Evolutionary conservation across 176 grass and related monocot species (phyloP), one percentile per base, ranked within the genome.

Genomic region (Rhynchospora breviuscula): DNA sequence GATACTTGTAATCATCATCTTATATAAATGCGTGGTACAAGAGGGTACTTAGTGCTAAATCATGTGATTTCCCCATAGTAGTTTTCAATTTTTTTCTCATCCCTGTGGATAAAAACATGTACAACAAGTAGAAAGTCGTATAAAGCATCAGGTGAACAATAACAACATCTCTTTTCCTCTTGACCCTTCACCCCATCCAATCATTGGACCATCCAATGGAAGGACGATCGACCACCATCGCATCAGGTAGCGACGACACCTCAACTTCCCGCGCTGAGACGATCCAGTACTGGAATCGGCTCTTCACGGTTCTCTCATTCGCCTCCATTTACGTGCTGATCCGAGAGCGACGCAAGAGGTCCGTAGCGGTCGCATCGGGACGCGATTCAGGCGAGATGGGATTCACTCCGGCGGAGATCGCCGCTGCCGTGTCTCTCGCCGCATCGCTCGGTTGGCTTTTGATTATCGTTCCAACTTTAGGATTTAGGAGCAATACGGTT

Each of bases 241-340:
- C 48, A 76, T 52, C 72, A 54, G 21, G 26, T 29, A 25, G 79
- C 79, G 79, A 52, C 48, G 48, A 76, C 14, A 22, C 48, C 72
- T 75, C 71, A 75, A 75, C 13, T 14, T 53, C 71, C 21, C 31
- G 25, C 23, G 57, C 52, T 2, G 78, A 62, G 53, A 63, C n/a
- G 40, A 47, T 86, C 15, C 72, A 67, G 17, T 86, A 86, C 72
- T 64, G 48, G 73, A 86, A 47, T 5, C 49, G 75, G 21, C 69
- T 86, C 19, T 86, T 78, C 73, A 67, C 75, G 22, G 9, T 79
- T 9, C 75, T 86, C 73, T 78, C 14, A 48, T 67, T 86, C 59
- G 84, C 84, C 9, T 86, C 84, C 43, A 53, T 86, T 46, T 86
- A 86, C 74, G 62, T 86, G 35, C 59, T 86, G 73, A 53, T 86